A percentile compares a stretch with the other conserved stretches of the same genome.
phyloP scores from a whole-genome alignment of 768 basidiomycete species.

The Filobasidium wieringae region DNA sequence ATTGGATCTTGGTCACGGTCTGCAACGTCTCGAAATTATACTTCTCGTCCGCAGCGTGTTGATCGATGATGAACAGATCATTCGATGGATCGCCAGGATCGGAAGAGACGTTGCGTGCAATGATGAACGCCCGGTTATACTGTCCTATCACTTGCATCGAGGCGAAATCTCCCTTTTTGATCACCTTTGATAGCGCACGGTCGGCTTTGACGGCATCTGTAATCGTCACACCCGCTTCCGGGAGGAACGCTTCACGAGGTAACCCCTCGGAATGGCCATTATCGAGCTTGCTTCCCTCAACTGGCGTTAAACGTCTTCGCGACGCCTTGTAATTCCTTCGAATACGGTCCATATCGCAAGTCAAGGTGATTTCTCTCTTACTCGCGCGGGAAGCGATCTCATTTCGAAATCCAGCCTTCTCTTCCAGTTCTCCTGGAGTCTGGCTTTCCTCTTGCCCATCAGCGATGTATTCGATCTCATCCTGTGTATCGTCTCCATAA shows the following conservation, averaged over 20 bases:
- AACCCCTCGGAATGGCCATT: background rate
- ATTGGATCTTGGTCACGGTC: slow-evolving; percentile 74
- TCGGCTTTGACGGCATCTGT: slow-evolving; percentile 47
- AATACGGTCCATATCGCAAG: slow-evolving; percentile 8
- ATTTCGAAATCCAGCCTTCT: background rate
- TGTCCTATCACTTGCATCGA: slow-evolving; percentile 79
- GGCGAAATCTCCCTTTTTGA: slow-evolving; percentile 73
- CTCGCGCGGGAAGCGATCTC: slow-evolving; percentile 3
- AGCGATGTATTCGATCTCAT: slow-evolving; percentile 7
- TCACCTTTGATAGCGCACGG: slow-evolving; percentile 65
- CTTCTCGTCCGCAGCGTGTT: slow-evolving; percentile 96
- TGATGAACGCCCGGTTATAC: slow-evolving; percentile 91
- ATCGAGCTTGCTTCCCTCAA: background rate
- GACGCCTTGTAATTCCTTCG: slow-evolving; percentile 6
- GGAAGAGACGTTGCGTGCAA: slow-evolving; percentile 48
- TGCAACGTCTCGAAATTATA: slow-evolving; percentile 95
- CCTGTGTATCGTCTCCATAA: background rate
- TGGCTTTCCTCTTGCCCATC: background rate
- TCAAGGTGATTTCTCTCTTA: background rate
- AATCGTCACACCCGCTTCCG: slow-evolving; percentile 29
- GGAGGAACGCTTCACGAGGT: slow-evolving; percentile 3
- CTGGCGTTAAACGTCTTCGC: slow-evolving; percentile 19
- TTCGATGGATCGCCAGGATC: slow-evolving; percentile 44
- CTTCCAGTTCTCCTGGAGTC: background rate
- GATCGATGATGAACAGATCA: slow-evolving; percentile 87